Evolutionary conservation across 2,329 filamentous ascomycete genomes (phyloP).

Genomic region (Xylariaceae sp.): DNA sequence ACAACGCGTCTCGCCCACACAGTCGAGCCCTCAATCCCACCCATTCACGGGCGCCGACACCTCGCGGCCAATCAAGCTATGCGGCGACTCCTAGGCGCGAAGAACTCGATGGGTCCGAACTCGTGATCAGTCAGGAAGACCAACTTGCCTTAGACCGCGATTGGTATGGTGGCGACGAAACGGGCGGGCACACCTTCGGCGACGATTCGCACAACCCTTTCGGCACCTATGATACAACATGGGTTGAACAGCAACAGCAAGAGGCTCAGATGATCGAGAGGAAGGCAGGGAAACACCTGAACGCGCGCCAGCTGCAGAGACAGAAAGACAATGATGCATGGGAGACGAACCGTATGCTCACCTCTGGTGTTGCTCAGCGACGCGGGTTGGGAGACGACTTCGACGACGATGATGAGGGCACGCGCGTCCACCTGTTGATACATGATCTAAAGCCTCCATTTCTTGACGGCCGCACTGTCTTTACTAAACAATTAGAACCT

Average conservation of each 20-base stretch:
- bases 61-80: conserved; percentile 31
- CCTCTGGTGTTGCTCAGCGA: conserved; percentile 89
- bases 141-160: conserved; percentile 76
- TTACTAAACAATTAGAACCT: conserved; percentile 94
- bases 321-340: conserved; percentile 95
- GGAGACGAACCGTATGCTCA: conserved; percentile 98
- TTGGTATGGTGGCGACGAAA: conserved; percentile 88
- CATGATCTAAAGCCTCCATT: conserved; percentile 95
- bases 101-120: conserved; percentile 60
- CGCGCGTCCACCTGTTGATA: conserved; percentile 82
- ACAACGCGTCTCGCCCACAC: conserved; percentile 37
- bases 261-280: conserved; percentile 74
- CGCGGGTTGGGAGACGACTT: conserved; percentile 78
- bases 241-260: conserved; percentile 64
- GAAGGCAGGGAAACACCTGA: conserved; percentile 67
- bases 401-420: conserved; percentile 84
- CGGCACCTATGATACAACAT: conserved; percentile 67
- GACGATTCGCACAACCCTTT: conserved; percentile 94
- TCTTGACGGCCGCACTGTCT: conserved; percentile 88
- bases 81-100: conserved; percentile 46
- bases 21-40: conserved; percentile 31
- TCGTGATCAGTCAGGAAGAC: conserved; percentile 62
- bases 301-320: conserved; percentile 73
- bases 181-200: conserved; percentile 74
- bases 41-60: conserved; percentile 29